These are phyloP conservation scores for Epichloe brachyelytri DNA, from an alignment of 2,329 filamentous ascomycete genomes.

Conservation along the genomic window DNA sequence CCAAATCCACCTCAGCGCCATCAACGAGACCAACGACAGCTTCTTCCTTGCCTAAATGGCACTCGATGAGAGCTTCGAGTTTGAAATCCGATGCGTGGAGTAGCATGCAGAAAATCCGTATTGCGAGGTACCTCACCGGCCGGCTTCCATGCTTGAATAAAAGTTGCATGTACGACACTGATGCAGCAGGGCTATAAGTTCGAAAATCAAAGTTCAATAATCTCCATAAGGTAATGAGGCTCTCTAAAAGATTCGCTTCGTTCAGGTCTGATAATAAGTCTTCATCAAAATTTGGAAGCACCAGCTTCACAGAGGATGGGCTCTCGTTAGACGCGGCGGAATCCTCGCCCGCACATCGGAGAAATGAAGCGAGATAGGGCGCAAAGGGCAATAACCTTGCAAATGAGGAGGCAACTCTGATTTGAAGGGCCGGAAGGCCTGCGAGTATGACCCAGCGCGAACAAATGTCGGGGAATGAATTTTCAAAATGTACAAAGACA, in stretches of 20 bases:
- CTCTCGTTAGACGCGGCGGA: slow-evolving; percentile 3
- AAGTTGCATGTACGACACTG: slow-evolving; percentile 52
- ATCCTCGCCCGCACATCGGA: slow-evolving; percentile 33
- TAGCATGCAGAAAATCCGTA: slow-evolving; percentile 68
- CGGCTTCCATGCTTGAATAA: slow-evolving; percentile 49
- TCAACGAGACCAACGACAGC: slow-evolving; percentile 62
- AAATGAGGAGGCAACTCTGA: slow-evolving; percentile 53
- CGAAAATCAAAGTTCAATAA: slow-evolving; percentile 64
- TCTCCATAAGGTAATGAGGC: slow-evolving; percentile 49
- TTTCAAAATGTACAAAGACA: slow-evolving; percentile 63
- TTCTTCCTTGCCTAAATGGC: slow-evolving; percentile 48
- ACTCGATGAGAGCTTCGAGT: slow-evolving; percentile 55
- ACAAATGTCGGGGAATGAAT: slow-evolving; percentile 68
- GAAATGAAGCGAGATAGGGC: slow-evolving; percentile 63
- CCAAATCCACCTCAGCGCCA: slow-evolving; percentile 62
- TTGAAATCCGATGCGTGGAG: slow-evolving; percentile 70
- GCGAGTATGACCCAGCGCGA: slow-evolving; percentile 58
- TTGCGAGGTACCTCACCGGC: slow-evolving; percentile 64
- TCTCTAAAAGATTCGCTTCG: slow-evolving; percentile 14
- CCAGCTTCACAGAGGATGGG: slow-evolving; percentile 16
- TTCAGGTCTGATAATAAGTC: slow-evolving; percentile 12
- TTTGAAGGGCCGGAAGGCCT: slow-evolving; percentile 24
- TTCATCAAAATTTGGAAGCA: slow-evolving; percentile 18
- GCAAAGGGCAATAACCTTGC: slow-evolving; percentile 71
- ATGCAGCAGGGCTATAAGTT: slow-evolving; percentile 52